Evolutionary conservation across 768 basidiomycete species (phyloP).

Genomic region (Trametopsis cervina): DNA sequence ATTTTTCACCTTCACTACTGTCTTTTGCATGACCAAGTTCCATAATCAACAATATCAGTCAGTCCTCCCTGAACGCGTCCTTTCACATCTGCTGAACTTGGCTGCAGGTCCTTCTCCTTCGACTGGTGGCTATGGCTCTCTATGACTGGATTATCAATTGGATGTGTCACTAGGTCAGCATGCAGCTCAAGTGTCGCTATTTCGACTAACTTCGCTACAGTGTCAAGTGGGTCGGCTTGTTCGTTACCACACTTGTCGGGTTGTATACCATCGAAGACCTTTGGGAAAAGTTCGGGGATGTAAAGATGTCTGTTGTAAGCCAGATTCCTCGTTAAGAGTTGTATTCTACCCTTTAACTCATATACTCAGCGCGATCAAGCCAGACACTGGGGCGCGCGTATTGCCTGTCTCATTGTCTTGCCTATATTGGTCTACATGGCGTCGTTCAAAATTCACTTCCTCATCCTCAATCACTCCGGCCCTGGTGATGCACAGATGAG

Average conservation of each 20-base stretch:
- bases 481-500: constrained; percentile 99
- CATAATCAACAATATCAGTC: constrained; percentile 95
- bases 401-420: constrained; percentile 78
- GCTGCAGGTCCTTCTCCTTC: constrained; percentile 82
- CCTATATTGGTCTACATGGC: constrained; percentile 91
- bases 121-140: constrained; percentile 98
- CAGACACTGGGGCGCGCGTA: constrained; percentile 85
- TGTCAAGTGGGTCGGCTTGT: constrained; percentile 94
- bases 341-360: background rate
- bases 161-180: constrained; percentile 80
- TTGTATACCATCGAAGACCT: constrained; percentile 96
- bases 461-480: constrained; percentile 89
- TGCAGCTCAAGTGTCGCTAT: constrained; percentile 7
- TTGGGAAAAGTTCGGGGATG: constrained; percentile 97
- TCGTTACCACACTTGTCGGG: constrained; percentile 91
- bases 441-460: constrained; percentile 94
- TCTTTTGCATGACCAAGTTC: constrained; percentile 92
- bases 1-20: constrained; percentile 96
- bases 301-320: constrained; percentile 82
- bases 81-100: too few relatives aligned
- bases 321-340: background rate
- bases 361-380: constrained; percentile 68
- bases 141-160: constrained; percentile 92
- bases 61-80: constrained; percentile 7
- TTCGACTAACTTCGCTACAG: constrained; percentile 31